Conservation (phyloP, 2,329 filamentous ascomycete species). For the Neonectria ditissima region DNA sequence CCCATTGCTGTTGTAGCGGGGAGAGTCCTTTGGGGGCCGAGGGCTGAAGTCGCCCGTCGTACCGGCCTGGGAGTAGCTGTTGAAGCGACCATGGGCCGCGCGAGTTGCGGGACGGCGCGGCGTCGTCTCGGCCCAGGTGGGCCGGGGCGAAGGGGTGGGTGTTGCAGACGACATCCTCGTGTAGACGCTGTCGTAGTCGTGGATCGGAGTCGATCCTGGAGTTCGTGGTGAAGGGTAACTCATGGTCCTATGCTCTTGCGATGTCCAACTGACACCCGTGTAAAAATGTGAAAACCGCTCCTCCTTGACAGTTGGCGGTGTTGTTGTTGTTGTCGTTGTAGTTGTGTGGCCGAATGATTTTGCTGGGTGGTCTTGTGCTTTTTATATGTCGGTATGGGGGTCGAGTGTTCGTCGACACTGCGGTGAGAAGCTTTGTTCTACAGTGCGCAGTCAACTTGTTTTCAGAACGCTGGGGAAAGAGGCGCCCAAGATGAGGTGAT, state of each 20-base stretch:
- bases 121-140: constrained; percentile 62
- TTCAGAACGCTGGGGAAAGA: constrained; percentile 41
- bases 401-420: constrained; percentile 37
- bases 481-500: constrained; percentile 61
- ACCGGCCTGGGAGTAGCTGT: constrained; percentile 53
- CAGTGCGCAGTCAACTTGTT: constrained; percentile 37
- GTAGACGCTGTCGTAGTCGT: constrained; percentile 62
- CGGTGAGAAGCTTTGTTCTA: constrained; percentile 31
- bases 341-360: constrained; percentile 14
- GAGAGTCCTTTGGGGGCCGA: constrained; percentile 65
- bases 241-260: constrained; percentile 54
- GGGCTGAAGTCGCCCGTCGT: constrained; percentile 50
- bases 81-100: constrained; percentile 54
- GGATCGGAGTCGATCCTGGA: constrained; percentile 60
- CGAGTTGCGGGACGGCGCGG: constrained; percentile 67
- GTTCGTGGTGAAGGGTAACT: constrained; percentile 55
- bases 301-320: constrained; percentile 43
- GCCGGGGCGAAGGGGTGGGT: constrained; percentile 68
- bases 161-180: constrained; percentile 66
- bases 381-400: constrained; percentile 28
- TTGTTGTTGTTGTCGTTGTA: constrained; percentile 18
- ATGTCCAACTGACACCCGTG: constrained; percentile 49
- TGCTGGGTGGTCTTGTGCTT: constrained; percentile 52
- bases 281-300: constrained; percentile 36
- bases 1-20: constrained; percentile 71